These are phyloP conservation scores for Apiospora malaysiana DNA, from an alignment of 2,329 filamentous ascomycete species.

Conservation along the genomic window DNA sequence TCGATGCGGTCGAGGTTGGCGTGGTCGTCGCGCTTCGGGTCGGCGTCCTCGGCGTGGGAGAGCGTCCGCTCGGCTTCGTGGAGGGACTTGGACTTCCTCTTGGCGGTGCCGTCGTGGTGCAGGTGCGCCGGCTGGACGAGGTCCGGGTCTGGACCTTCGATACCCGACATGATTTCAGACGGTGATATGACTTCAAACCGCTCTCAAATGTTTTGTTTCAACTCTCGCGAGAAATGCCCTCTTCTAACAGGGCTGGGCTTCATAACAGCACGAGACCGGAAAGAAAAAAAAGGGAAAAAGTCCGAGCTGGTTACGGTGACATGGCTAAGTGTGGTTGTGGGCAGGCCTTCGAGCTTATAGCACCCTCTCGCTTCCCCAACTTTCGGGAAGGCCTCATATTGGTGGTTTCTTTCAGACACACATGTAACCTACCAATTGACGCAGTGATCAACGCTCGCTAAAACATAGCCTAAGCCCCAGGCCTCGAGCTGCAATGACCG, in stretches of 20 bases:
- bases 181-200: neutral
- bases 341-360: neutral
- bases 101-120: slow-evolving; percentile 31
- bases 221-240: neutral
- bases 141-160: slow-evolving; percentile 37
- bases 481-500: neutral
- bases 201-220: neutral
- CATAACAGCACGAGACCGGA: neutral
- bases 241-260: neutral
- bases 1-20: slow-evolving; percentile 63
- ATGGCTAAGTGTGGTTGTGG: neutral
- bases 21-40: slow-evolving; percentile 50
- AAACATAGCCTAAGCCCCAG: neutral
- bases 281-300: neutral
- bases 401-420: neutral
- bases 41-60: slow-evolving; percentile 40
- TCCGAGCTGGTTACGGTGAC: neutral
- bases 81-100: slow-evolving; percentile 30
- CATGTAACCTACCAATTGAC: neutral
- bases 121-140: slow-evolving; percentile 30
- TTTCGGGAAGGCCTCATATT: neutral
- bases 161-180: slow-evolving; percentile 34
- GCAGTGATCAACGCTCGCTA: neutral
- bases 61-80: slow-evolving; percentile 36
- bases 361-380: neutral